Evolutionary conservation across 345 rosid species (phyloP), one percentile per base, ranked within the genome.

Genomic region (Lumnitzera racemosa): DNA sequence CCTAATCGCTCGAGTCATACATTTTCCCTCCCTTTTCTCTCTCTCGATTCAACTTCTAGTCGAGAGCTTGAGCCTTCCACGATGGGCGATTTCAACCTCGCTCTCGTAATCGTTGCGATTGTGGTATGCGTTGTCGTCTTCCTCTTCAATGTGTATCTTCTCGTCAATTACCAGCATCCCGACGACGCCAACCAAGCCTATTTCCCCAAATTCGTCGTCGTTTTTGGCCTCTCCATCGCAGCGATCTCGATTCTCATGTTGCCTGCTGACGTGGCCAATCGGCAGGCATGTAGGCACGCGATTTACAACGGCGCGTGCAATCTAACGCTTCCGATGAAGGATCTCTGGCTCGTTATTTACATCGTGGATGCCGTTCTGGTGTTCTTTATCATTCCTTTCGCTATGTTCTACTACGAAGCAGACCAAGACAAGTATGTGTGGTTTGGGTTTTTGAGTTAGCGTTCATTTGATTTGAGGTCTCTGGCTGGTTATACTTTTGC

Each of bases 41-140:
- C 43, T 36, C 43, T 36, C 43, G 43, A 36, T 36, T 36, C 43
- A 9, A 9, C 43, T 36, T 9, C 43, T 0, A 36, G 7, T 36
- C 43, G 43, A 36, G 43, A 36, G 43, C 43, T 36, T 9, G 43
- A 36, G 43, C 43, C 7, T 27, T 36, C 43, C 43, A 51, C 74
- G 60, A 94, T 94, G 99, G 90, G 97, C 80, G 99, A 94, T 83
- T 94, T 94, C 70, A 94, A 94, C 72, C 96, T 94, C 85, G 97
- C 99, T 76, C 84, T 94, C 76, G 88, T 94, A 72, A 86, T 94
- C 71, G 96, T 94, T 53, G 99, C 99, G 58, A 73, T 88, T 56
- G 88, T 94, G 20, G 85, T 94, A 24, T 90, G 97, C 78, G 76
- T 90, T 64, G 63, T 94, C 64, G 99, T 94, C 36, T 80, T 90